Conservation (phyloP, 352 stramenopile genomes). For the Phytophthora aleatoria region DNA sequence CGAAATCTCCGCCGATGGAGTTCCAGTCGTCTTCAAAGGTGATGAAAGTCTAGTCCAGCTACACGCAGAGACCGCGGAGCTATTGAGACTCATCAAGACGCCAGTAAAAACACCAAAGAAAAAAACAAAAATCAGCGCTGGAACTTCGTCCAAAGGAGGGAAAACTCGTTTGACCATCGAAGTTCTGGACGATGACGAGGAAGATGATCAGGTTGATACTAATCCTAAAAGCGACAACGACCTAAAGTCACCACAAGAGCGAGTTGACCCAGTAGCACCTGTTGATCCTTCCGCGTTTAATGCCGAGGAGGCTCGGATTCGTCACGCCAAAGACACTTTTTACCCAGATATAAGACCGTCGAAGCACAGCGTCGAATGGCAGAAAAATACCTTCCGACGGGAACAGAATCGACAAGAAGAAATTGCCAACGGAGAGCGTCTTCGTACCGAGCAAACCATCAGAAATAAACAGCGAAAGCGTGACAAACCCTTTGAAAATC, state of each 20-base stretch:
- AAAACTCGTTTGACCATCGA: slow-evolving; percentile 72
- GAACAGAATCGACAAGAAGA: slow-evolving; percentile 49
- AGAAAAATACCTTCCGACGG: slow-evolving; percentile 37
- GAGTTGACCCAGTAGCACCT: slow-evolving; percentile 2
- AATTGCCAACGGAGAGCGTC: slow-evolving; percentile 33
- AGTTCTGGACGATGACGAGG: slow-evolving; percentile 59
- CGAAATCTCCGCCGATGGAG: slow-evolving; percentile 15
- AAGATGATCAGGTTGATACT: slow-evolving; percentile 18
- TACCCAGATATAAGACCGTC: slow-evolving; percentile 54
- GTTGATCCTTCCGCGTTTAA: slow-evolving; percentile 61
- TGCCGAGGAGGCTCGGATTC: slow-evolving; percentile 61
- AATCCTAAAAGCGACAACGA: slow-evolving; percentile 7
- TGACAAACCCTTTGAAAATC: slow-evolving; percentile 34
- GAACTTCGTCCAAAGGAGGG: slow-evolving; percentile 7
- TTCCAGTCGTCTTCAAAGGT: slow-evolving; percentile 37
- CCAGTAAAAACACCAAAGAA: slow-evolving; percentile 31
- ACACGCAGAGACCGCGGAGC: slow-evolving; percentile 58
- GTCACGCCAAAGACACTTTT: slow-evolving; percentile 61
- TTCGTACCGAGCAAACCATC: slow-evolving; percentile 14
- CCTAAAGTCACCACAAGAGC: slow-evolving; percentile 1
- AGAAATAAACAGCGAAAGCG: slow-evolving; percentile 30
- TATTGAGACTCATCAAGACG: slow-evolving; percentile 64
- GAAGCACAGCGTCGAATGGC: slow-evolving; percentile 54
- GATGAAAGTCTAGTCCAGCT: slow-evolving; percentile 65
- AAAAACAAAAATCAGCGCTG: slow-evolving; percentile 23